Evolutionary conservation across 208 protist genomes (phyloP), one percentile per base, ranked within the genome.

Genomic region (Tetramitus jugosus): DNA sequence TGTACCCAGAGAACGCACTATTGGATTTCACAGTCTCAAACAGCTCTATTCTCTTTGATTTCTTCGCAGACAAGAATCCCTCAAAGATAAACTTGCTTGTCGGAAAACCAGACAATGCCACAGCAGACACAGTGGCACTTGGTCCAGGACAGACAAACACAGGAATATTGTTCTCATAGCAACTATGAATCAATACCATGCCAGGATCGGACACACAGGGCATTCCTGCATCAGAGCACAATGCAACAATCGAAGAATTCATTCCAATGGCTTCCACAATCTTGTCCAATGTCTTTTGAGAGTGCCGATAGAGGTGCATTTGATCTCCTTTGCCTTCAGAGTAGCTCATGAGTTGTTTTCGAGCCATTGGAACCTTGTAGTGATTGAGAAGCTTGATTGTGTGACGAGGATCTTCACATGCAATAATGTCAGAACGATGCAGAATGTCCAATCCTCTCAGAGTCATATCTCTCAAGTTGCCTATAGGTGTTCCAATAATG

Each of bases 71-170:
- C 29, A 76, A 53, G 31, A 76, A 76, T 26, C 71, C 71, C 26
- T 76, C 71, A 76, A 76, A 76, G n/a, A 62, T 62, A n/a, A 76
- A 76, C 43, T 23, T 40, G 53, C 53, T 62, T 14, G 35, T 6
- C 26, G 37, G 29, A 33, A 76, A 76, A 8, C 71, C 71, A 42
- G 35, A 45, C 23, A 62, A 29, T n/a, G 20, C 13, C 23, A 76
- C 20, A n/a, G 40, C 40, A 39, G 40, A 4, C n/a, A n/a, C 31
- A 29, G 53, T n/a, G 7, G 40, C 26, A 6, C 13, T n/a, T 45
- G 71, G 35, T 26, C 71, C 71, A 42, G 71, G 71, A 29, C 46
- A 17, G 0, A 31, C 26, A 62, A 45, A 64, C 3, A 76, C 71
- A 53, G 71, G 71, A 43, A 76, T 6, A 4, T 31, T 31, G 1